Percentiles rank a stretch among this genome's conserved stretches.
Evolutionary conservation across 176 grass and related monocot genomes (phyloP).

Genomic region (Hyparrhenia diplandra): DNA sequence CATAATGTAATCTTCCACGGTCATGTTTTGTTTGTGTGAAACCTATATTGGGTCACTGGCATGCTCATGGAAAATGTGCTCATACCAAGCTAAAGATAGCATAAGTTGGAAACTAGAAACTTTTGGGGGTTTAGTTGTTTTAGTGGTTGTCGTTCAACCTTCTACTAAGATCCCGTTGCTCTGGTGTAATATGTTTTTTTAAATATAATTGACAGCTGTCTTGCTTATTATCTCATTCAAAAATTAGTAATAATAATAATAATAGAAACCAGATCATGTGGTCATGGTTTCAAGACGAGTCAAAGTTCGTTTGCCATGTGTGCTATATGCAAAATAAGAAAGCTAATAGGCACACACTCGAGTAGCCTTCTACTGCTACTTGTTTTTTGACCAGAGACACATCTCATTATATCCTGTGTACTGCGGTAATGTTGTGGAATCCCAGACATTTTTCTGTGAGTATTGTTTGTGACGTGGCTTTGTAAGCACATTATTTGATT

Average conservation of each 20-base stretch:
- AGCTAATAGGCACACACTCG: not conserved
- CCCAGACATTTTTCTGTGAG: not conserved
- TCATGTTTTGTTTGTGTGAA: not conserved
- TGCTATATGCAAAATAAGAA: slow-evolving; percentile 6
- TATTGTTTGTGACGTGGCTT: too few species aligned
- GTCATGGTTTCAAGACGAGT: not conserved
- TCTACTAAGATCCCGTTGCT: not conserved
- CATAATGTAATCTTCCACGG: not conserved
- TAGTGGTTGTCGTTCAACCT: not conserved
- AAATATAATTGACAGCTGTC: not conserved
- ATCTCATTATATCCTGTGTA: not conserved
- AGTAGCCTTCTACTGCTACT: not conserved
- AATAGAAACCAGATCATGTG: not conserved
- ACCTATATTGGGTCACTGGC: not conserved
- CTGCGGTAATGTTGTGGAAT: slow-evolving; percentile 5
- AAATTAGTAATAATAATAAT: not conserved
- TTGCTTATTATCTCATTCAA: not conserved
- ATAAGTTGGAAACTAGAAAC: not conserved
- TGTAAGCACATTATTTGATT: not conserved
- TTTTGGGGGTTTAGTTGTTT: not conserved
- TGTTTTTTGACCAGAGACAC: not conserved
- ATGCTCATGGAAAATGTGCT: not conserved
- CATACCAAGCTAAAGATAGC: not conserved
- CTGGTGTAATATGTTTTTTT: not conserved
- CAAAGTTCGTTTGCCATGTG: not conserved